These are phyloP conservation scores for Cyclocybe cylindracea DNA, from an alignment of 768 basidiomycete genomes.

Conservation along the genomic window DNA sequence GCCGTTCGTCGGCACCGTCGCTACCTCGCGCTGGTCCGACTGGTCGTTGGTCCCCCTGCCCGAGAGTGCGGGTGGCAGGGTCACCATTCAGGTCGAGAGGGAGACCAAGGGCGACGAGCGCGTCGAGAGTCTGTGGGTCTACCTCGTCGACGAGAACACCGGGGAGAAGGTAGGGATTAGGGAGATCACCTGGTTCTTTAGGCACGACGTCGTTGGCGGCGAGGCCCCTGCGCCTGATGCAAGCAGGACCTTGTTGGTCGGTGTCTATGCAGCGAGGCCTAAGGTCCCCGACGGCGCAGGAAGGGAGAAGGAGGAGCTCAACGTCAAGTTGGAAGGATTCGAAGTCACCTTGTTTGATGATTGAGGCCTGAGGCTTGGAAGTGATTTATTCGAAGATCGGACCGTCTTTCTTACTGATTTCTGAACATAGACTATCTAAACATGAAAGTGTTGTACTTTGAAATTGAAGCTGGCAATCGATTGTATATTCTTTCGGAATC, in stretches of 20 bases:
- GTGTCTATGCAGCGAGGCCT: slow-evolving; percentile 29
- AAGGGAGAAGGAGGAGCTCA: slow-evolving; percentile 24
- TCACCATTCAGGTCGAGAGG: slow-evolving; percentile 29
- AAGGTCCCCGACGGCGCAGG: slow-evolving; percentile 26
- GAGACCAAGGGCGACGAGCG: slow-evolving; percentile 27
- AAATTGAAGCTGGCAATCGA: too few relatives aligned
- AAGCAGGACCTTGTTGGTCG: slow-evolving; percentile 22
- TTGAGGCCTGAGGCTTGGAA: slow-evolving; percentile 6
- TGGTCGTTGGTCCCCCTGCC: slow-evolving; percentile 31
- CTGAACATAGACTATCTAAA: too few relatives aligned
- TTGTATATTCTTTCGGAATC: too few relatives aligned
- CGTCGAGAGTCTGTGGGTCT: slow-evolving; percentile 33
- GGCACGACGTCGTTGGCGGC: slow-evolving; percentile 23
- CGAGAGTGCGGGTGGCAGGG: slow-evolving; percentile 21
- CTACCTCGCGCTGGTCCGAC: slow-evolving; percentile 30
- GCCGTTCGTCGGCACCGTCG: slow-evolving; percentile 30
- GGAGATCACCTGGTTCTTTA: slow-evolving; percentile 34
- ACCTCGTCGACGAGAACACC: slow-evolving; percentile 28
- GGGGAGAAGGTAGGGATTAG: slow-evolving; percentile 31
- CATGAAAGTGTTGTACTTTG: too few relatives aligned
- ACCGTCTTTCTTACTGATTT: too few relatives aligned
- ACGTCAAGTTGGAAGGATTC: slow-evolving; percentile 27
- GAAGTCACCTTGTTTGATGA: slow-evolving; percentile 33
- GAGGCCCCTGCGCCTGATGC: slow-evolving; percentile 5
- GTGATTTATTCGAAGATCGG: too few relatives aligned